These are phyloP conservation scores for Brettanomyces custersianus DNA, from an alignment of 805 yeast species.

Conservation along the genomic window DNA sequence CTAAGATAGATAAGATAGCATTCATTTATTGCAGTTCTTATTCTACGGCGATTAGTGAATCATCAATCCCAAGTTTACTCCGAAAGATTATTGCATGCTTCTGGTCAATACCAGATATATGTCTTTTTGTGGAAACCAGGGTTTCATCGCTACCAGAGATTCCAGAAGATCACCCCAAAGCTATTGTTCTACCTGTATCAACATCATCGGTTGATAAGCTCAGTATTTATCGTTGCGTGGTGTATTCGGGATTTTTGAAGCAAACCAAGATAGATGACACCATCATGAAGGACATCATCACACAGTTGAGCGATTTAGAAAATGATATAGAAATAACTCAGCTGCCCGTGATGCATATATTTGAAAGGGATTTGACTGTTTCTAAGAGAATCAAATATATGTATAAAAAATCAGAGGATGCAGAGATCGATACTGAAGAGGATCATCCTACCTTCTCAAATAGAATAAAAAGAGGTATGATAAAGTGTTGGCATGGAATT, in stretches of 20 bases:
- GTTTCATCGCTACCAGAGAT: conserved; percentile 35
- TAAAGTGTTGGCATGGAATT: not conserved
- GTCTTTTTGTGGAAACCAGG: conserved; percentile 35
- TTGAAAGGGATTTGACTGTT: conserved; percentile 17
- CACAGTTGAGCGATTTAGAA: conserved; percentile 4
- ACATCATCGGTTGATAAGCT: conserved; percentile 22
- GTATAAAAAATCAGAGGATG: not conserved
- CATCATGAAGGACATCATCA: conserved; percentile 14
- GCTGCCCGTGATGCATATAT: conserved; percentile 19
- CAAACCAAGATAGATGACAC: conserved; percentile 14
- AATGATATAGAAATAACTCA: conserved; percentile 1
- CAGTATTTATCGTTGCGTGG: conserved; percentile 40
- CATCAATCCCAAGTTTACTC: conserved; percentile 37
- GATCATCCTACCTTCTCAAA: not conserved
- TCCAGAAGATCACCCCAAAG: conserved; percentile 25
- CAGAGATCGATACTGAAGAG: not conserved
- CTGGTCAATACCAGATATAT: conserved; percentile 33
- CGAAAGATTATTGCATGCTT: conserved; percentile 30
- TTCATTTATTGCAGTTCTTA: conserved; percentile 32
- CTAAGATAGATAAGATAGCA: conserved; percentile 28
- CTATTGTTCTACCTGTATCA: conserved; percentile 31
- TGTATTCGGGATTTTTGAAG: conserved; percentile 45
- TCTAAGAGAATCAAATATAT: conserved; percentile 4
- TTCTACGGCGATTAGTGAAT: conserved; percentile 31
- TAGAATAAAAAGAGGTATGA: not conserved